These are phyloP conservation scores for Umbellularia californica DNA, from an alignment of 164 flowering plant species.

Conservation along the genomic window DNA sequence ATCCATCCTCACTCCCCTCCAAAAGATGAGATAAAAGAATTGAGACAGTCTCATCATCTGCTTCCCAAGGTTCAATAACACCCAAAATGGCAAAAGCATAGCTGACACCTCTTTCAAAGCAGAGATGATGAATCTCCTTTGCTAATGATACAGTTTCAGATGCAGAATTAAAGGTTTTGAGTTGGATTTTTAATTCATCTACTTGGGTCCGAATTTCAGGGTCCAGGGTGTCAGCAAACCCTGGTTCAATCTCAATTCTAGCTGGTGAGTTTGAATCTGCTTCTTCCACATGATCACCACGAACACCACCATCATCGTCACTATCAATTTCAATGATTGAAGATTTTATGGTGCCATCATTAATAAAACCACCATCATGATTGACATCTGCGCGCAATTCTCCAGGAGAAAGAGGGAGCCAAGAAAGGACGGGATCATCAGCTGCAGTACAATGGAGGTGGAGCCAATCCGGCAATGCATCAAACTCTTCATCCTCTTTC, in stretches of 20 bases:
- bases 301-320: constrained; percentile 15
- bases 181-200: constrained; percentile 28
- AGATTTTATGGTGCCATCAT: constrained; percentile 11
- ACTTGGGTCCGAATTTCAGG: constrained; percentile 37
- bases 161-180: constrained; percentile 38
- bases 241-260: constrained; percentile 5
- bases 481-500: constrained; percentile 34
- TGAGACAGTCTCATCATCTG: constrained; percentile 57
- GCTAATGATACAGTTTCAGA: constrained; percentile 35
- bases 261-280: constrained; percentile 19
- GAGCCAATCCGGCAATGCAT: constrained; percentile 54
- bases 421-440: constrained; percentile 44
- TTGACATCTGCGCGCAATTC: constrained; percentile 22
- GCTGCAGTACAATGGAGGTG: constrained; percentile 11
- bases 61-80: constrained; percentile 67
- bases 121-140: constrained; percentile 43
- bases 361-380: constrained; percentile 1
- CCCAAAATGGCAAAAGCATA: constrained; percentile 37
- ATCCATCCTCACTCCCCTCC: constrained; percentile 29
- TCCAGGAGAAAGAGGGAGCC: constrained; percentile 52
- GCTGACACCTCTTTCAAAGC: constrained; percentile 18
- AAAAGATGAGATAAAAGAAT: constrained; percentile 45
- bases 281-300: constrained; percentile 17
- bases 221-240: constrained; percentile 20
- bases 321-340: constrained; percentile 8